phyloP scores from a whole-genome alignment of 2,329 filamentous ascomycete species.

The Talaromyces albobiverticillius region DNA sequence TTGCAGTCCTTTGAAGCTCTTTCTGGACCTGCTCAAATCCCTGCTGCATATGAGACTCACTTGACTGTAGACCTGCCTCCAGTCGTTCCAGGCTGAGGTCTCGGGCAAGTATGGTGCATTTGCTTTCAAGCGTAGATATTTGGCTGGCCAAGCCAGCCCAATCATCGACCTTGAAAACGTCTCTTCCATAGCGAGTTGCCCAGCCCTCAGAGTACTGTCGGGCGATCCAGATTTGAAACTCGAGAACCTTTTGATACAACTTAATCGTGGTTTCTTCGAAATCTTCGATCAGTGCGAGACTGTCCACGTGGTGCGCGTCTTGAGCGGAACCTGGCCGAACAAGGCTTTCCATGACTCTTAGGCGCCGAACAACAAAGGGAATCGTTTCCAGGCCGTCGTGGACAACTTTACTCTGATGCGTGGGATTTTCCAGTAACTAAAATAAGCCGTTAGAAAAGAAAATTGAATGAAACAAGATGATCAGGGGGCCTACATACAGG shows the following conservation, averaged over 20 bases:
- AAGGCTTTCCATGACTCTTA: constrained; percentile 5
- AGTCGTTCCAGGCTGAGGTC: background rate
- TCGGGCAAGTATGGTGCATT: background rate
- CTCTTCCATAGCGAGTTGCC: background rate
- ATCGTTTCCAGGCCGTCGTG: constrained; percentile 5
- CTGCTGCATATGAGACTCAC: background rate
- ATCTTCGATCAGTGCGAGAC: background rate
- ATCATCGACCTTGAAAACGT: background rate
- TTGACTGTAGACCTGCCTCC: background rate
- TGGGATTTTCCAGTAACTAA: constrained; percentile 1
- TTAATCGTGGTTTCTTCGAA: background rate
- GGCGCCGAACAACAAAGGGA: background rate
- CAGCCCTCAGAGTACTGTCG: background rate
- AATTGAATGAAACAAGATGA: background rate
- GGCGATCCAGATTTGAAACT: background rate
- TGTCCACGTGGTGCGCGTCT: background rate
- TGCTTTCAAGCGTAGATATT: background rate
- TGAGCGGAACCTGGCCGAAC: background rate
- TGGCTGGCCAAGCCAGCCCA: background rate
- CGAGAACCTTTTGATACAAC: background rate
- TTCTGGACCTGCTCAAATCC: background rate
- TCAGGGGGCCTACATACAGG: background rate
- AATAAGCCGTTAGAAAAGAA: background rate
- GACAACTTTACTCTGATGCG: background rate
- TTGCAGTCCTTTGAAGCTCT: background rate